Percentiles rank a stretch among this genome's conserved stretches.
Conservation (phyloP, 495 filamentous ascomycete species). For the Cercophora samala region DNA sequence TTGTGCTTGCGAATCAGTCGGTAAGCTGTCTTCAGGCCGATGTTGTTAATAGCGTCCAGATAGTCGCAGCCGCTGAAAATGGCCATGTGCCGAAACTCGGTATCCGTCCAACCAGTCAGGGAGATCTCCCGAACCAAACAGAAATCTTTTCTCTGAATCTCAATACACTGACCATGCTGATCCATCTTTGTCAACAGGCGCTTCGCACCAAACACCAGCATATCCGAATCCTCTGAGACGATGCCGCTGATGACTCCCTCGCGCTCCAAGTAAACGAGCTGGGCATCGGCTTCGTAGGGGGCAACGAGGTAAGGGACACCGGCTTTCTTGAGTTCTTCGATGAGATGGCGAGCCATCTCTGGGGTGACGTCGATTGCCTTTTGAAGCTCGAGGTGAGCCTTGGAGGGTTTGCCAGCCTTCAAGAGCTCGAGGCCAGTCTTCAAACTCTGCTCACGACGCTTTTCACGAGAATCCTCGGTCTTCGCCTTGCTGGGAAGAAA, state of each 20-base stretch:
- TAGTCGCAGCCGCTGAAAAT: conserved; percentile 99
- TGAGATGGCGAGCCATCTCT: conserved; percentile 87
- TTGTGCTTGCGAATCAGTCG: conserved; percentile 85
- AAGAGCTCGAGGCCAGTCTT: conserved; percentile 73
- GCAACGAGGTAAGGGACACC: conserved; percentile 87
- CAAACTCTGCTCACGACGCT: conserved; percentile 69
- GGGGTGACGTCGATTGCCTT: conserved; percentile 97
- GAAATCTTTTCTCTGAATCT: conserved; percentile 85
- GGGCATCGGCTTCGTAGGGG: conserved; percentile 96
- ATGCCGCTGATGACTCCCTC: conserved; percentile 80
- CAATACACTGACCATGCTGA: conserved; percentile 86
- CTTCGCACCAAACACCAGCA: conserved; percentile 91
- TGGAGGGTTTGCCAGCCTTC: conserved; percentile 69
- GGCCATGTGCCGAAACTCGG: conserved; percentile 89
- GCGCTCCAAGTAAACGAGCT: conserved; percentile 88
- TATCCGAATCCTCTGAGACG: conserved; percentile 93
- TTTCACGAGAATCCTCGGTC: conserved; percentile 73
- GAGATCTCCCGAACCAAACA: conserved; percentile 83
- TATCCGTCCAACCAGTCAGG: conserved; percentile 86
- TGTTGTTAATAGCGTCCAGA: conserved; percentile 70
- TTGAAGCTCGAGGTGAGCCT: conserved; percentile 83
- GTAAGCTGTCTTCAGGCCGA: conserved; percentile 93
- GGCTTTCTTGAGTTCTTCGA: conserved; percentile 81
- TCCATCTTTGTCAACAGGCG: conserved; percentile 90
- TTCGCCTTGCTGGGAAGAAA: conserved; percentile 90